Evolutionary conservation across 2,329 filamentous ascomycete genomes (phyloP), one percentile per base, ranked within the genome.

Genomic region (Balansia obtecta): DNA sequence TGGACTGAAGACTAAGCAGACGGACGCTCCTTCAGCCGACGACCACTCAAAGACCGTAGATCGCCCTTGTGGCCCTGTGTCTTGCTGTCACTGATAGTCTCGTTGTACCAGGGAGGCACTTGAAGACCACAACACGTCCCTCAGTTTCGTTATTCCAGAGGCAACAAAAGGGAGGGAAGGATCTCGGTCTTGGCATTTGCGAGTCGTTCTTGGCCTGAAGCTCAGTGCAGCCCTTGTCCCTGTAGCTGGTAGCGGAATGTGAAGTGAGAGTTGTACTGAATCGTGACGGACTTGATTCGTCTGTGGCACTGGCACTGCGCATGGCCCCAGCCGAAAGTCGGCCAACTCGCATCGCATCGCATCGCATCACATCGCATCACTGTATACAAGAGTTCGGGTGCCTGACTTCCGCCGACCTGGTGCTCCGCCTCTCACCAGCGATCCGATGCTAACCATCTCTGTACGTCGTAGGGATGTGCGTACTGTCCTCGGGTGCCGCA

Each of bases 41-140:
- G 55, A 57, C 62, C 62, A 64, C 58, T 65, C 59, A 53, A 57
- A 63, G 59, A 57, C 60, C 60, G 52, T 57, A 55, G 55, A 59
- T 46, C 38, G 49, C 54, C 61, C 60, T 56, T 64, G 60, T 64
- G 63, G 57, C 45, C 55, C 53, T 47, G 53, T 45, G 52, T 50
- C 49, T 53, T 49, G 51, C 57, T 58, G 49, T 54, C 54, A 55
- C 50, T 54, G 53, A 39, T 47, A 46, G 46, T 7, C 34, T 43
- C 40, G 8, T 33, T 11, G 18, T 12, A 48, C 32, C 47, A 39
- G 3, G 33, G 16, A 22, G 33, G 6, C 27, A 34, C 2, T 45
- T 16, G 7, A 39, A 27, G 13, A 15, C n/a, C 33, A 37, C 18
- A 16, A 37, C 12, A 37, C 10, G 34, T 37, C 15, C 15, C 34